Evolutionary conservation across 371 early-diverging fungal species (phyloP).

Genomic region (Haplosporangium sp.): DNA sequence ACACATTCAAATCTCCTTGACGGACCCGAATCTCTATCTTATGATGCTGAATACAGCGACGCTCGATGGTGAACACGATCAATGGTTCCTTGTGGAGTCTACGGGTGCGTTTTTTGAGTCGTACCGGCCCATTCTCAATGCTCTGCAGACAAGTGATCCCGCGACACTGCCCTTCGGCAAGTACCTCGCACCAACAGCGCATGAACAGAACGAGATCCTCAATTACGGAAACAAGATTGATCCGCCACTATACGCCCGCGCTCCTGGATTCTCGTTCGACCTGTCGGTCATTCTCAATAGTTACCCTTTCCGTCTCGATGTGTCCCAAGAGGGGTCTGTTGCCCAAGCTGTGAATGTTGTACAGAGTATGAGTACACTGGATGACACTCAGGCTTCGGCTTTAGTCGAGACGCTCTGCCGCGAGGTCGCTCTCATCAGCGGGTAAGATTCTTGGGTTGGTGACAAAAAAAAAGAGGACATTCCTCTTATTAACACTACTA

Average conservation of each 20-base stretch:
- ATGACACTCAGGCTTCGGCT: constrained; percentile 54
- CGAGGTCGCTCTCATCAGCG: constrained; percentile 58
- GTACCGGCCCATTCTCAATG: constrained; percentile 59
- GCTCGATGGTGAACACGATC: no score
- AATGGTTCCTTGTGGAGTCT: constrained; percentile 58
- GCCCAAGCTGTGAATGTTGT: background rate
- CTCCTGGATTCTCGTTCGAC: constrained; percentile 54
- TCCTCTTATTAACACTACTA: no score
- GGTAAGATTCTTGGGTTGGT: constrained; percentile 32
- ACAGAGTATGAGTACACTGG: constrained; percentile 34
- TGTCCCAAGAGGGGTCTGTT: constrained; percentile 6
- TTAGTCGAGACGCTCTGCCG: constrained; percentile 53
- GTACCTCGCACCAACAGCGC: constrained; percentile 56
- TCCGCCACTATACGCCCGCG: constrained; percentile 52
- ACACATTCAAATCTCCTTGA: constrained; percentile 38
- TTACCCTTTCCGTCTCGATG: constrained; percentile 12
- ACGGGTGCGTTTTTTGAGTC: constrained; percentile 58
- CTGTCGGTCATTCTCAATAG: constrained; percentile 32
- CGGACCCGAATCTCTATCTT: constrained; percentile 34
- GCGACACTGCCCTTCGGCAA: constrained; percentile 52
- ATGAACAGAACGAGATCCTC: no score
- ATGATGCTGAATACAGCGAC: constrained; percentile 9
- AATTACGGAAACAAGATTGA: constrained; percentile 25
- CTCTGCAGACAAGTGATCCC: constrained; percentile 52
- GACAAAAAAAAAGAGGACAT: no score